phyloP scores from a whole-genome alignment of 1,284 basidiomycete genomes.

The Trichosporon ovoides region DNA sequence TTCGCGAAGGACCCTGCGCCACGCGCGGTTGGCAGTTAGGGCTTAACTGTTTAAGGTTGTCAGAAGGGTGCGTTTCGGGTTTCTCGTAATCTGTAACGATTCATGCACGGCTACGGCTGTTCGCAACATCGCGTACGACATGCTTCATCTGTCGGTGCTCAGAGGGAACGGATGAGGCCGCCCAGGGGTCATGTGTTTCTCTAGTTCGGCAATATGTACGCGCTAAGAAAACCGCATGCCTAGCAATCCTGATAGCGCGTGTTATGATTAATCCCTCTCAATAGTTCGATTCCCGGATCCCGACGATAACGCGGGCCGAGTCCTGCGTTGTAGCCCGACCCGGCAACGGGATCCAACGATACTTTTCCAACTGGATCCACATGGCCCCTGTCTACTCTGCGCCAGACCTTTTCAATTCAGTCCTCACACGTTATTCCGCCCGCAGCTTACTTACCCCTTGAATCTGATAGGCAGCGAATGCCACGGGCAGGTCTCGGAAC shows the following conservation, averaged over 20 bases:
- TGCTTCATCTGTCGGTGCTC: too few relatives aligned
- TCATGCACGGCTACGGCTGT: background rate
- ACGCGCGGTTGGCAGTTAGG: background rate
- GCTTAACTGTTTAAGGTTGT: background rate
- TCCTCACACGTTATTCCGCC: background rate
- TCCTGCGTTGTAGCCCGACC: too few relatives aligned
- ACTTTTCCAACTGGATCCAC: background rate
- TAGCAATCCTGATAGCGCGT: too few relatives aligned
- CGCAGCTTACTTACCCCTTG: slow-evolving; percentile 1
- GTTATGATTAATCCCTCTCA: too few relatives aligned
- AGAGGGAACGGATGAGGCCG: too few relatives aligned
- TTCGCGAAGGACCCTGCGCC: background rate
- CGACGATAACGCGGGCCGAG: too few relatives aligned
- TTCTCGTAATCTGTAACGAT: slow-evolving; percentile 5
- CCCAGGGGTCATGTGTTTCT: too few relatives aligned
- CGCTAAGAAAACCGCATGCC: too few relatives aligned
- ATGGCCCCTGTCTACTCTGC: background rate
- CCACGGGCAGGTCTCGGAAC: background rate
- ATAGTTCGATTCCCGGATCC: too few relatives aligned
- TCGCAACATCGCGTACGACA: too few relatives aligned
- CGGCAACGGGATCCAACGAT: too few relatives aligned
- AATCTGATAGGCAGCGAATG: background rate
- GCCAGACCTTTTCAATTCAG: background rate
- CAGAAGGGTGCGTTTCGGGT: slow-evolving; percentile 1
- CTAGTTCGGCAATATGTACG: too few relatives aligned